Evolutionary conservation across 179 eudicot genomes (phyloP).

Genomic region (Vitellaria paradoxa): DNA sequence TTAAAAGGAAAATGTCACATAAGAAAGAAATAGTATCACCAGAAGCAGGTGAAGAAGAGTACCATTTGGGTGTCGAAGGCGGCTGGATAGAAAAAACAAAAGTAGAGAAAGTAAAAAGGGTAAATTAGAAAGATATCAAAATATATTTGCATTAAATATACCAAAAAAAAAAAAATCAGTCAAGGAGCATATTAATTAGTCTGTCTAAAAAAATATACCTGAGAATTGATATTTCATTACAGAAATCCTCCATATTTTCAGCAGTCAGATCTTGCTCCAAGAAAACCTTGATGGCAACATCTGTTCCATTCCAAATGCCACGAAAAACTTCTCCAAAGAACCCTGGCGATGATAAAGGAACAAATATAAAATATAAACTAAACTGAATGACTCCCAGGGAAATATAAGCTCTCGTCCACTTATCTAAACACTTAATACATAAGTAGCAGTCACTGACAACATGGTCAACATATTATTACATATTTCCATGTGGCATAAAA

Average conservation of each 20-base stretch:
- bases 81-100: constrained; percentile 44
- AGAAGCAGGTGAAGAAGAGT: constrained; percentile 25
- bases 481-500: too few relatives aligned
- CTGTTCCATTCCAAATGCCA: constrained; percentile 97
- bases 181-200: constrained; percentile 1
- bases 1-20: constrained; percentile 6
- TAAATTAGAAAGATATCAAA: constrained; percentile 12
- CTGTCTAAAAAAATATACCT: constrained; percentile 44
- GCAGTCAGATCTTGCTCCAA: constrained; percentile 96
- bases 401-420: background rate
- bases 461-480: too few relatives aligned
- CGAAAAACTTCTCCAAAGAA: constrained; percentile 96
- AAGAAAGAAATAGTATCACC: constrained; percentile 1
- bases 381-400: background rate
- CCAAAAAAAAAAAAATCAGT: constrained; percentile 14
- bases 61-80: constrained; percentile 99
- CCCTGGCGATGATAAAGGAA: constrained; percentile 38
- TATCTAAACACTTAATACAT: background rate
- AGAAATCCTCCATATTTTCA: constrained; percentile 98
- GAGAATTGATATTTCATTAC: constrained; percentile 94
- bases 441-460: too few relatives aligned
- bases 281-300: constrained; percentile 95
- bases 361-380: background rate
- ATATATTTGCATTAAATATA: background rate
- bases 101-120: constrained; percentile 10